A percentile compares a stretch with the other conserved stretches of the same genome.
These are phyloP conservation scores for Nowakowskiella sp. DNA, from an alignment of 192 early-diverging fungal species.

Conservation along the genomic window DNA sequence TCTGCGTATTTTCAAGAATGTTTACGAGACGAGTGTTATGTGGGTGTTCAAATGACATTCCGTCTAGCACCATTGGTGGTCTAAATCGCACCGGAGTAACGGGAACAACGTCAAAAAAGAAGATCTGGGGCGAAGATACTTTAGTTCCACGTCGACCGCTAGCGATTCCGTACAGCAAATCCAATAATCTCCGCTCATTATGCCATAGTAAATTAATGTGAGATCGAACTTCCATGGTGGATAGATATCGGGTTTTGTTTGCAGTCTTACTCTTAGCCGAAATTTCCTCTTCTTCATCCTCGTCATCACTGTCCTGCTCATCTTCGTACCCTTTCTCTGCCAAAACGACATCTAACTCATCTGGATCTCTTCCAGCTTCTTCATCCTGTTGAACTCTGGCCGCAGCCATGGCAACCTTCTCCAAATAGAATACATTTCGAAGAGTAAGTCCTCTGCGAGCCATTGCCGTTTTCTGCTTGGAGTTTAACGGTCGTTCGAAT, in stretches of 20 bases:
- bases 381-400: not conserved
- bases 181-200: constrained; percentile 66
- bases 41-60: constrained; percentile 86
- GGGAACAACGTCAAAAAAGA: constrained; percentile 86
- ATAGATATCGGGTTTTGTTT: constrained; percentile 43
- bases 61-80: constrained; percentile 83
- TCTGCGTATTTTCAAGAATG: constrained; percentile 73
- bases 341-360: constrained; percentile 8
- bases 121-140: constrained; percentile 63
- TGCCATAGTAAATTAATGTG: constrained; percentile 69
- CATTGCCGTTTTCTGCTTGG: constrained; percentile 58
- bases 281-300: not conserved
- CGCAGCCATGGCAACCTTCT: not conserved
- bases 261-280: constrained; percentile 21
- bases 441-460: constrained; percentile 44
- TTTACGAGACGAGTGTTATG: constrained; percentile 83
- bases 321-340: constrained; percentile 27
- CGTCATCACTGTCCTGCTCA: constrained; percentile 7
- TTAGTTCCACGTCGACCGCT: constrained; percentile 17
- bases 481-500: constrained; percentile 64
- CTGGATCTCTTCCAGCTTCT: not conserved
- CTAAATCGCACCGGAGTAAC: constrained; percentile 92
- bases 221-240: constrained; percentile 70
- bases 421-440: constrained; percentile 22
- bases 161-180: constrained; percentile 68